Conservation (phyloP, 495 filamentous ascomycete genomes). For the Margaritispora aquatica region DNA sequence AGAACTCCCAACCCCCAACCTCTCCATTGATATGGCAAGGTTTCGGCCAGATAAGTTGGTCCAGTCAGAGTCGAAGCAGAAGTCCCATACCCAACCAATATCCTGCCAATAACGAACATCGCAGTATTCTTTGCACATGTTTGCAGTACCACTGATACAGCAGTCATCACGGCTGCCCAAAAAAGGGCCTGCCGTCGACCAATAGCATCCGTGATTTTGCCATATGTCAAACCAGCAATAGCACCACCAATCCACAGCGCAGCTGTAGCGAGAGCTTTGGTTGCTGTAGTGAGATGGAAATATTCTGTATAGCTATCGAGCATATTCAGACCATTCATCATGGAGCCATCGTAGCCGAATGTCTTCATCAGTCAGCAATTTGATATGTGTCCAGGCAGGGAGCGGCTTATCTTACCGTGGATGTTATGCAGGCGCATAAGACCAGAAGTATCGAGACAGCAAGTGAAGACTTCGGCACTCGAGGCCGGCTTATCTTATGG, state of each 20-base stretch:
- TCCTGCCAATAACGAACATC: slow-evolving; percentile 35
- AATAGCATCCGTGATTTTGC: not conserved
- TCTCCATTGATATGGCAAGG: slow-evolving; percentile 31
- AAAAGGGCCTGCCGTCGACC: slow-evolving; percentile 39
- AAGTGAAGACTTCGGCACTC: not conserved
- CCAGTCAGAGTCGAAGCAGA: not conserved
- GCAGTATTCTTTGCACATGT: slow-evolving; percentile 37
- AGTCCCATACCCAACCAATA: slow-evolving; percentile 33
- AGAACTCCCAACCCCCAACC: slow-evolving; percentile 36
- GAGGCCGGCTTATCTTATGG: not conserved
- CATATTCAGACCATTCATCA: slow-evolving; percentile 47
- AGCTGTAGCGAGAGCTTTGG: slow-evolving; percentile 11
- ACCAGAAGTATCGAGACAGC: not conserved
- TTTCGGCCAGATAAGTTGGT: slow-evolving; percentile 34
- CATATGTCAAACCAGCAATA: not conserved
- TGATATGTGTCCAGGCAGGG: not conserved
- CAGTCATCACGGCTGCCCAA: slow-evolving; percentile 31
- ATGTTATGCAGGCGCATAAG: slow-evolving; percentile 1
- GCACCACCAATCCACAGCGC: slow-evolving; percentile 16
- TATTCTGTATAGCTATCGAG: slow-evolving; percentile 42
- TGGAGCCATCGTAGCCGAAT: slow-evolving; percentile 38
- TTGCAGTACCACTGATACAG: slow-evolving; percentile 39
- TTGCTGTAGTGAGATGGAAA: slow-evolving; percentile 34
- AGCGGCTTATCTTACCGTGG: not conserved
- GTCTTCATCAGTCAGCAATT: slow-evolving; percentile 18